These are phyloP conservation scores for Lipomyces starkeyi DNA, from an alignment of 805 yeast species.

Conservation along the genomic window DNA sequence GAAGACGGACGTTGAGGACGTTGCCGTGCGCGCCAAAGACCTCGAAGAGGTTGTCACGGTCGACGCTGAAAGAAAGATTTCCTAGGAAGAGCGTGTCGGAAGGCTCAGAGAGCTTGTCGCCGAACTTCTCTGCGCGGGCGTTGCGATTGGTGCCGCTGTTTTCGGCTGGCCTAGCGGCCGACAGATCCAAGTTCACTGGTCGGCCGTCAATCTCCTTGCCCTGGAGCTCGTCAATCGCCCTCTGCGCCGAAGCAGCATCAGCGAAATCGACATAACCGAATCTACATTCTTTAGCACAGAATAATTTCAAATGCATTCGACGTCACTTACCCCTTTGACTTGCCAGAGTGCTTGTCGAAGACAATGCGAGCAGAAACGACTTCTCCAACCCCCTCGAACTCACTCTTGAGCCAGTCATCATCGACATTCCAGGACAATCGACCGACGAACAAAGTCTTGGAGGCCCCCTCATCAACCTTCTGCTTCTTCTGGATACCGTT, in stretches of 20 bases:
- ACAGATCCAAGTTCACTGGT: slow-evolving; percentile 90
- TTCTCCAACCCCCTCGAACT: slow-evolving; percentile 83
- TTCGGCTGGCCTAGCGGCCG: slow-evolving; percentile 77
- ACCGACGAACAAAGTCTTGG: slow-evolving; percentile 91
- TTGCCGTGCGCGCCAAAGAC: slow-evolving; percentile 79
- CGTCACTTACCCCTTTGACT: slow-evolving; percentile 82
- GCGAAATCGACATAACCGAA: slow-evolving; percentile 86
- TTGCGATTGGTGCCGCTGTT: slow-evolving; percentile 56
- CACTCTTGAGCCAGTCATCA: slow-evolving; percentile 89
- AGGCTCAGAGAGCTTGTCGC: slow-evolving; percentile 90
- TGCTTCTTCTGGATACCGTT: slow-evolving; percentile 59
- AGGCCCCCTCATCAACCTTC: slow-evolving; percentile 49
- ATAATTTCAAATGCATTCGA: not conserved
- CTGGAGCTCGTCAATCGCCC: slow-evolving; percentile 82
- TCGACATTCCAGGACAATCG: slow-evolving; percentile 97
- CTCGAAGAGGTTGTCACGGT: slow-evolving; percentile 76
- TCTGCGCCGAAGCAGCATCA: slow-evolving; percentile 75
- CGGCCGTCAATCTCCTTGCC: slow-evolving; percentile 97
- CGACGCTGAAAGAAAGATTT: slow-evolving; percentile 89
- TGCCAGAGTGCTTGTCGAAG: slow-evolving; percentile 87
- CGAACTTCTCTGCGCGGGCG: slow-evolving; percentile 87
- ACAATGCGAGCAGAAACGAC: slow-evolving; percentile 89
- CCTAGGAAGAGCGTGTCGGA: slow-evolving; percentile 96
- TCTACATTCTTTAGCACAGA: slow-evolving; percentile 2
- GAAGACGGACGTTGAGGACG: slow-evolving; percentile 88